Conservation (phyloP, 495 filamentous ascomycete species). For the Hypoxylon intermedium region DNA sequence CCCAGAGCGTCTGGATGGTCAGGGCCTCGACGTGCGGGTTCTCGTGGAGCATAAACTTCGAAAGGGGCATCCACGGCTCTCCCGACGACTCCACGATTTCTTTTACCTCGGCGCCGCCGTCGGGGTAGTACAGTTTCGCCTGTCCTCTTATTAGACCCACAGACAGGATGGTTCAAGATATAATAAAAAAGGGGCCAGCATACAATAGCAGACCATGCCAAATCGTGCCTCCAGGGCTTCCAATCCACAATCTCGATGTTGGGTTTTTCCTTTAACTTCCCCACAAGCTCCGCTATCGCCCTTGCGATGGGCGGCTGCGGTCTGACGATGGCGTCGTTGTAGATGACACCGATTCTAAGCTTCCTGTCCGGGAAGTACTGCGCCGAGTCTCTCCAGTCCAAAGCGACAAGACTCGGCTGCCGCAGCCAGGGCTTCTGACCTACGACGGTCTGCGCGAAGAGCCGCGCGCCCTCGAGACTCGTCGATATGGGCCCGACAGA, state of each 20-base stretch:
- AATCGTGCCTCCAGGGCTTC: constrained; percentile 67
- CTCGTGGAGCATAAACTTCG: constrained; percentile 56
- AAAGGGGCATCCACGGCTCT: constrained; percentile 62
- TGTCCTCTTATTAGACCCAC: neutral
- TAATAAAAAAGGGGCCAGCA: neutral
- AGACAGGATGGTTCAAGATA: neutral
- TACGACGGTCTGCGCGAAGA: constrained; percentile 69
- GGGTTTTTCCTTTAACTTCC: constrained; percentile 56
- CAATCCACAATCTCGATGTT: constrained; percentile 68
- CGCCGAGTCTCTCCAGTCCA: constrained; percentile 63
- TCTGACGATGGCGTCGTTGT: constrained; percentile 72
- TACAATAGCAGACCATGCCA: constrained; percentile 66
- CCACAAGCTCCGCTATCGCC: constrained; percentile 63
- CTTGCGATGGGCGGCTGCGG: constrained; percentile 74
- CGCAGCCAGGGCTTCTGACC: constrained; percentile 66
- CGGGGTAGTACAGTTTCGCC: constrained; percentile 57
- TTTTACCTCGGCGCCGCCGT: constrained; percentile 63
- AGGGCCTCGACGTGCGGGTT: constrained; percentile 54
- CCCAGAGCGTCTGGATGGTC: constrained; percentile 47
- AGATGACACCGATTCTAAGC: constrained; percentile 71
- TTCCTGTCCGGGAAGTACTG: constrained; percentile 44
- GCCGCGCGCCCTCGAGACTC: constrained; percentile 65
- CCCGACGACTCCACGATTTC: constrained; percentile 59
- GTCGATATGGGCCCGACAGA: constrained; percentile 69
- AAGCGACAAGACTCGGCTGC: constrained; percentile 64